Evolutionary conservation across 148 eudicot species (phyloP).

Genomic region (Rhododendron griersonianum): DNA sequence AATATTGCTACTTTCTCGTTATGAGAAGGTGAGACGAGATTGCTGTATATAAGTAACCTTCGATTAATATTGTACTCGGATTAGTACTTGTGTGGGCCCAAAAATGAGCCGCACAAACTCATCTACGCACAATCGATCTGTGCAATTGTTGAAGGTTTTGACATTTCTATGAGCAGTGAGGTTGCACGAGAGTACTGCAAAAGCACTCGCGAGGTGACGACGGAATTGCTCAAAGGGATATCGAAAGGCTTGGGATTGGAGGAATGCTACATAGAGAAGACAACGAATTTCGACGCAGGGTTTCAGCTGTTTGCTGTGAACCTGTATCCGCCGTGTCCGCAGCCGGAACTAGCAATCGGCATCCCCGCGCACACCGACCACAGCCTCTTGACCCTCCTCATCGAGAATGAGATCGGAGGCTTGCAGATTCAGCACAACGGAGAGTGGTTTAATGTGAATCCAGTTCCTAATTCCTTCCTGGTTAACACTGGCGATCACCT

Average conservation of each 20-base stretch:
- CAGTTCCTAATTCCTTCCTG: slow-evolving; percentile 35
- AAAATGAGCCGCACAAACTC: background rate
- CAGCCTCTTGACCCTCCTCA: slow-evolving; percentile 10
- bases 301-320: background rate
- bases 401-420: slow-evolving; percentile 33
- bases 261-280: slow-evolving; percentile 3
- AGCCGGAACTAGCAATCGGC: background rate
- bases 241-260: slow-evolving; percentile 12
- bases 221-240: slow-evolving; percentile 30
- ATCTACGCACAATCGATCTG: background rate
- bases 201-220: slow-evolving; percentile 15
- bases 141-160: background rate
- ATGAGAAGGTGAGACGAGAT: no score
- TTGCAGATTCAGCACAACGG: slow-evolving; percentile 30
- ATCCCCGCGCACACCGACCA: slow-evolving; percentile 4
- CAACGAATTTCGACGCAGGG: background rate
- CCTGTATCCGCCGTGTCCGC: slow-evolving; percentile 10
- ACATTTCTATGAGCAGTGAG: slow-evolving; percentile 14
- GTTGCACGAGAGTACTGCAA: slow-evolving; percentile 20
- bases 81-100: no score
- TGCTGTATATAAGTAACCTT: no score
- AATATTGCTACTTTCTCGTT: no score
- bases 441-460: slow-evolving; percentile 29
- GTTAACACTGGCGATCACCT: slow-evolving; percentile 28
- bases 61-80: no score